Evolutionary conservation across 78 protist species (phyloP), one percentile per base, ranked within the genome.

Genomic region (Dictyostelium citrinum): DNA sequence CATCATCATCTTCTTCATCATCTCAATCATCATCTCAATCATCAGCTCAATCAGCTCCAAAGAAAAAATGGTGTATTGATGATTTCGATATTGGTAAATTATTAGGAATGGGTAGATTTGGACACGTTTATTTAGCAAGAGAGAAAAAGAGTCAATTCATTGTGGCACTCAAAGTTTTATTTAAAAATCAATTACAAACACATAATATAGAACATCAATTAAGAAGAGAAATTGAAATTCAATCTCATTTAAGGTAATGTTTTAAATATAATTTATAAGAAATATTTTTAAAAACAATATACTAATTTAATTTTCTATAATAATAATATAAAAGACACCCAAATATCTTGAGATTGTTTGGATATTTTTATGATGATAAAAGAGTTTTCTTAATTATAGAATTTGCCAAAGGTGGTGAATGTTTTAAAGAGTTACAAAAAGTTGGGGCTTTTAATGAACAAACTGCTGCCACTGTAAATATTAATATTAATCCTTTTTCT

Each of bases 321-420:
- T 39, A 39, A 39, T 37, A 37, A 37, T 37, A 39, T 5, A 39
- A 39, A 39, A 39, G 98, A 29, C 99, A 98, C 68, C 95, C 96
- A 31, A 98, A 99, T 91, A 97, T 99, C 78, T 61, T 99, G 46
- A 90, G 99, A 22, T 35, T 99, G 29, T 98, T 83, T 72, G 99
- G 99, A 17, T 98, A 98, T 79, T 99, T 99, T 64, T 93, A 98
- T 84, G 99, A 99, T 88, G 84, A 95, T 24, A 67, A 45, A 35
- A 80, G 98, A 11, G 98, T 99, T 17, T 99, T 93, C 82, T 93
- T 99, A 14, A 97, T 99, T 31, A 95, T 99, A n/a, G 99, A 99
- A 80, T 99, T 95, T 72, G 99, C 99, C 5, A 91, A 98, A 9
- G 58, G 90, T n/a, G 99, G 99, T 12, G 99, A 99, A 82, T 91